Evolutionary conservation across 78 protist genomes (phyloP), one percentile per base, ranked within the genome.

Genomic region (Dictyostelium citrinum): DNA sequence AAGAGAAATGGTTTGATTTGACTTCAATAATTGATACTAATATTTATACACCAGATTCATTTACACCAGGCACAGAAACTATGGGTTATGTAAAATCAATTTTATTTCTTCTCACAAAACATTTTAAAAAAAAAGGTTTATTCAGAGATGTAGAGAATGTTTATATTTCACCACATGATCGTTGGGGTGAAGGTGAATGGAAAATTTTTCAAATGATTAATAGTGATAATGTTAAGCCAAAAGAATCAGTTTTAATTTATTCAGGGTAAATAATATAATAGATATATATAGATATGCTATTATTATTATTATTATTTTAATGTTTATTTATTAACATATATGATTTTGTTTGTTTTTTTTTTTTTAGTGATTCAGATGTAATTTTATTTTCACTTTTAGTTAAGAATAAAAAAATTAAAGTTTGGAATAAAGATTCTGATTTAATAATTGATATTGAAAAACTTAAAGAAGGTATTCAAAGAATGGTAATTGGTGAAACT

Each of bases 161-260:
- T 64, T 39, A 27, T 17, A 76, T 86, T 20, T 58, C 74, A 16
- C 55, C 79, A n/a, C 31, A 46, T 20, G 84, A 86, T 58, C 49
- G 83, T 9, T n/a, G 33, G 8, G 92, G 83, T 70, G 92, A 86
- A 43, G 92, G 92, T 31, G 92, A 86, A 86, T 86, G 92, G 92
- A 86, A 86, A 77, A 86, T 86, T 9, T 75, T 76, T 45, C 61
- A 86, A 39, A 72, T 75, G 35, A 76, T 86, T 10, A 60, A 78
- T 16, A 78, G 49, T 27, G 5, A 16, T 5, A 78, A 86, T 64
- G 2, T 22, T 11, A 49, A n/a, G 16, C 16, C n/a, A 8, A 33
- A 58, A 61, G 76, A 55, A 7, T 0, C 0, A 6, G 72, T 78
- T 24, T 14, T 27, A 14, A 49, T 78, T 46, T 14, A 11, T 10